Conservation (phyloP, 192 early-diverging fungal genomes). For the Coemansia reversa region DNA sequence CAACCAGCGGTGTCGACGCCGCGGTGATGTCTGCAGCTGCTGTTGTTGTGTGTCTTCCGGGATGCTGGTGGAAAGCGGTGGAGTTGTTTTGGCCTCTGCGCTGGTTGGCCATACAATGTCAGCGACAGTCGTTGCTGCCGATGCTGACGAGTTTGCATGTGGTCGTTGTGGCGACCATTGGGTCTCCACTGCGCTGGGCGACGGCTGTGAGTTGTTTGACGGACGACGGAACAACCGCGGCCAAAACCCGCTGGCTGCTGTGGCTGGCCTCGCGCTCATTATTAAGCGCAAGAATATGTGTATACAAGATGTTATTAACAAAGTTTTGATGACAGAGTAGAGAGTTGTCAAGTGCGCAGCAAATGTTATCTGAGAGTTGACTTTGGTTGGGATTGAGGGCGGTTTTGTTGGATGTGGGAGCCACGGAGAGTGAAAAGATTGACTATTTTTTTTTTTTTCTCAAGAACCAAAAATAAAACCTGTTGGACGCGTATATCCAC, state of each 20-base stretch:
- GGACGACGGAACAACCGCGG: conserved; percentile 18
- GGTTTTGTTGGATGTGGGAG: background rate
- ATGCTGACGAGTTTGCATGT: conserved; percentile 35
- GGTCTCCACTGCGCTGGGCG: conserved; percentile 5
- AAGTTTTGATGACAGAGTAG: background rate
- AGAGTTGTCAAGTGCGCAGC: no score
- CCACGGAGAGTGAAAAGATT: background rate
- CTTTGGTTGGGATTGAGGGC: background rate
- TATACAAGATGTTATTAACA: conserved; percentile 2
- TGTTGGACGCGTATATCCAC: background rate
- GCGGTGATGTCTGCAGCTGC: background rate
- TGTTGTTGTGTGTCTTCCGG: background rate
- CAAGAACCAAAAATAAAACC: background rate
- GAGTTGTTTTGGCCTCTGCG: background rate
- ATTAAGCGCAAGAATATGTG: conserved; percentile 10
- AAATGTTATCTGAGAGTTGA: background rate
- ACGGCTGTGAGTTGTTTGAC: conserved; percentile 3
- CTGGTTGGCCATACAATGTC: background rate
- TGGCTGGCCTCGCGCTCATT: conserved; percentile 11
- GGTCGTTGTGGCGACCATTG: conserved; percentile 16
- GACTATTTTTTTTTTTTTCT: background rate
- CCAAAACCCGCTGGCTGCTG: conserved; percentile 15
- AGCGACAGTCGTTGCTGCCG: conserved; percentile 29
- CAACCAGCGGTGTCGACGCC: background rate
- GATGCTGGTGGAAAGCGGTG: background rate